Evolutionary conservation across 345 rosid genomes (phyloP).

Genomic region (Excoecaria agallocha): DNA sequence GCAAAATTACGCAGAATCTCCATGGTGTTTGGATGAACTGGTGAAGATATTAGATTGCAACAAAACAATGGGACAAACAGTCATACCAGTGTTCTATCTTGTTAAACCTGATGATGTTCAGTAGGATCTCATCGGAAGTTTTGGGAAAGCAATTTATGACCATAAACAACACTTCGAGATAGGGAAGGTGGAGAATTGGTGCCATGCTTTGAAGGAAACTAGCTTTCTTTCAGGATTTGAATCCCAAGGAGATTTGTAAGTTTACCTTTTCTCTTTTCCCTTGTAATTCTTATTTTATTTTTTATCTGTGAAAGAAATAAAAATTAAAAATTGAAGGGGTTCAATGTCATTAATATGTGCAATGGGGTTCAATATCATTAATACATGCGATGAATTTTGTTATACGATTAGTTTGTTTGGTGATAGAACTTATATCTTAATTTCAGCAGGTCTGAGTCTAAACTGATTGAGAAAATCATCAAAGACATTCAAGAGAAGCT

Average conservation of each 20-base stretch:
- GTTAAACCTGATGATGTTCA: constrained; percentile 1
- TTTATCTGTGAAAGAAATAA: no score
- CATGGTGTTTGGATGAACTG: constrained; percentile 16
- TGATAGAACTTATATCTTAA: no score
- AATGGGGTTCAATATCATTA: no score
- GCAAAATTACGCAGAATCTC: constrained; percentile 4
- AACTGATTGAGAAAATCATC: no score
- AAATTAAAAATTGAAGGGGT: no score
- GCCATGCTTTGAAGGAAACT: background rate
- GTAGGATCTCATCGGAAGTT: background rate
- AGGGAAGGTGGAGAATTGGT: constrained; percentile 1
- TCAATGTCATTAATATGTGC: no score
- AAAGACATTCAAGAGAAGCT: no score
- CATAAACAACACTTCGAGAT: background rate
- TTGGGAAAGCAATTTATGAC: background rate
- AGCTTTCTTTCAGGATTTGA: background rate
- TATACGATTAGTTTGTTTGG: no score
- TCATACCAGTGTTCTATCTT: background rate
- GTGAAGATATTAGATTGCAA: constrained; percentile 11
- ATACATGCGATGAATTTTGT: no score
- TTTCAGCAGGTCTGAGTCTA: no score
- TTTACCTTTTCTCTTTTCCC: background rate
- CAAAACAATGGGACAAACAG: background rate
- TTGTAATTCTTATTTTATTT: no score
- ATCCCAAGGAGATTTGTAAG: background rate